These are phyloP conservation scores for Ceratobasidium sp. DNA, from an alignment of 1,284 basidiomycete species.

Conservation along the genomic window DNA sequence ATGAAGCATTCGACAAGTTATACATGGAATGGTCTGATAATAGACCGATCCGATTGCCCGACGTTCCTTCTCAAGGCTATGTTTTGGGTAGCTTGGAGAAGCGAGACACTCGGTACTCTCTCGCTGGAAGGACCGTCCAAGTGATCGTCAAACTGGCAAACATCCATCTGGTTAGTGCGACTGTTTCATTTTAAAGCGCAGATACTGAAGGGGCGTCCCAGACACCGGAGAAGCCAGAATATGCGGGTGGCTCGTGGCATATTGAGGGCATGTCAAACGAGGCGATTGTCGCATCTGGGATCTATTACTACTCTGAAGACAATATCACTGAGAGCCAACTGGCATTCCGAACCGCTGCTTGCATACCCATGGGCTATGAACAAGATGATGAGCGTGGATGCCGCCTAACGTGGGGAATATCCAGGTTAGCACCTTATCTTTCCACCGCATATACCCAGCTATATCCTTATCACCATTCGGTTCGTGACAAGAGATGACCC, in stretches of 20 bases:
- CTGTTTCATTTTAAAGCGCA: background rate
- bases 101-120: conserved; percentile 56
- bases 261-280: conserved; percentile 69
- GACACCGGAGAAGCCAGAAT: conserved; percentile 59
- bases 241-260: conserved; percentile 59
- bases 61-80: conserved; percentile 9
- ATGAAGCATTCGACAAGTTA: background rate
- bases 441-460: background rate
- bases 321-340: conserved; percentile 52
- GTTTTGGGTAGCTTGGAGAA: conserved; percentile 15
- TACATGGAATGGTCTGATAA: background rate
- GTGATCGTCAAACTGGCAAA: no score
- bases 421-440: conserved; percentile 7
- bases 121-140: conserved; percentile 61
- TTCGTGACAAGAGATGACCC: conserved; percentile 14
- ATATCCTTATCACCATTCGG: background rate
- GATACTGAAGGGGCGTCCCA: conserved; percentile 50
- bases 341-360: conserved; percentile 65
- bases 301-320: conserved; percentile 57
- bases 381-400: conserved; percentile 25
- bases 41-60: background rate
- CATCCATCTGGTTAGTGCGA: conserved; percentile 59
- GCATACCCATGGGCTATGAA: background rate
- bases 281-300: conserved; percentile 68
- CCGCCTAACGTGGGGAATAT: conserved; percentile 26